Base-by-base conservation (phyloP, 106 monocot species). In the Hemerocallis citrina region DNA sequence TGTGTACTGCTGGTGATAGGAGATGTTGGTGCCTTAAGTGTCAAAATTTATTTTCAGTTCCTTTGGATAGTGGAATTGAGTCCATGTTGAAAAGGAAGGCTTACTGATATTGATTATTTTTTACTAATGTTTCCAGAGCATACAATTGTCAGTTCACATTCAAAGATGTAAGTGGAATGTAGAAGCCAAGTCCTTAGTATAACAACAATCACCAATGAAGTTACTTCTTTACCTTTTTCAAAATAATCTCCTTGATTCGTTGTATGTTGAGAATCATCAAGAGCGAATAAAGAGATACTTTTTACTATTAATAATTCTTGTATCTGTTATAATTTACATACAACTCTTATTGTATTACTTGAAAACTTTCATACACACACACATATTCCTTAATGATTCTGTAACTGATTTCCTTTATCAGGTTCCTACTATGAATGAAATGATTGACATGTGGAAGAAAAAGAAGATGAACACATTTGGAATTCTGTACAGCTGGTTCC, bases 361-460 rank as follows among this genome's bases (percentile, higher is more conserved):
- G 1, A 15, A 25, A 24, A 9, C 6, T 24, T 23, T 49, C 9
- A 10, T 49, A 11, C 24, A 49, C 25, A 24, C n/a, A n/a, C n/a
- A n/a, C n/a, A n/a, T n/a, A 48, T 48, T 22, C 15, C 19, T 22
- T 52, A 15, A 14, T 52, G 28, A 13, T 52, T 0, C 28, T 52
- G 24, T 30, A 2, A 6, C 17, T 9, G 56, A 36, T 7, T 23
- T 15, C 9, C 6, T 57, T 59, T 56, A 27, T 36, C 81, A 96
- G 89, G 90, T 96, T 61, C 96, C 96, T 31, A 90, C 87, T 33
- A 21, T 81, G 66, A 65, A 52, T 59, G 90, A 96, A 75, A 96
- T 96, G 96, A 64, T 84, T 66, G 96, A 91, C 58, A 86, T 78
- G 74, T 96, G 90, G 96, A 96, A 84, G 81, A 87, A 76, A 64